These are phyloP conservation scores for Penicillium canariense DNA, from an alignment of 495 filamentous ascomycete species.

Conservation along the genomic window DNA sequence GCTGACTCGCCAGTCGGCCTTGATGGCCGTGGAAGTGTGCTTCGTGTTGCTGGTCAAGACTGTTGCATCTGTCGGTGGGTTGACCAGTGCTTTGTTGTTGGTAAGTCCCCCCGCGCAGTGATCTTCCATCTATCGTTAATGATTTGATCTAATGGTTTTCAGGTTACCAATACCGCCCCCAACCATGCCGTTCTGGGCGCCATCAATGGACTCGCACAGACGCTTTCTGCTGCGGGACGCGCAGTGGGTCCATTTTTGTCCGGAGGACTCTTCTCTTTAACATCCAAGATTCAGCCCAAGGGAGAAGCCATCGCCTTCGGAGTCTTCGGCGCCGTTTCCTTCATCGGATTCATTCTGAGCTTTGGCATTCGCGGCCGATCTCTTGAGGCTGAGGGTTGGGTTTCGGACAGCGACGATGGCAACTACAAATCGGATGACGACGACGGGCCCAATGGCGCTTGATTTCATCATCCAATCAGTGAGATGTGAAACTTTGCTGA, in stretches of 20 bases:
- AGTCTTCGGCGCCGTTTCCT: conserved; percentile 73
- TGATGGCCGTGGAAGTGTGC: conserved; percentile 70
- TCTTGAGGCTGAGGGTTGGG: conserved; percentile 62
- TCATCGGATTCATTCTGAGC: conserved; percentile 73
- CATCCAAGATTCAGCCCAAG: conserved; percentile 65
- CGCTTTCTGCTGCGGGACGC: conserved; percentile 85
- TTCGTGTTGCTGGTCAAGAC: conserved; percentile 82
- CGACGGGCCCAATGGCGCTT: conserved; percentile 30
- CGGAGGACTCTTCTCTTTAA: conserved; percentile 75
- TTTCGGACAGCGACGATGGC: conserved; percentile 51
- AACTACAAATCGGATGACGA: conserved; percentile 53
- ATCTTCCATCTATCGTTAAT: neutral
- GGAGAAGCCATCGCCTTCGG: conserved; percentile 86
- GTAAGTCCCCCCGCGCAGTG: conserved; percentile 44
- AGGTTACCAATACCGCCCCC: conserved; percentile 92
- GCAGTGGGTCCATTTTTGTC: conserved; percentile 86
- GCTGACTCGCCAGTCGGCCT: conserved; percentile 54
- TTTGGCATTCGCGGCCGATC: conserved; percentile 62
- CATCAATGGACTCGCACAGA: conserved; percentile 91
- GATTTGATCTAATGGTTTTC: neutral
- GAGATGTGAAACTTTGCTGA: neutral
- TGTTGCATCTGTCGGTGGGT: conserved; percentile 78
- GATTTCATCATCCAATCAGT: neutral
- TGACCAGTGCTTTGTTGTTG: conserved; percentile 85
- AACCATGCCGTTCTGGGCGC: conserved; percentile 84